These are phyloP conservation scores for Moniliophthora roreri DNA, from an alignment of 1,284 basidiomycete genomes.

Conservation along the genomic window DNA sequence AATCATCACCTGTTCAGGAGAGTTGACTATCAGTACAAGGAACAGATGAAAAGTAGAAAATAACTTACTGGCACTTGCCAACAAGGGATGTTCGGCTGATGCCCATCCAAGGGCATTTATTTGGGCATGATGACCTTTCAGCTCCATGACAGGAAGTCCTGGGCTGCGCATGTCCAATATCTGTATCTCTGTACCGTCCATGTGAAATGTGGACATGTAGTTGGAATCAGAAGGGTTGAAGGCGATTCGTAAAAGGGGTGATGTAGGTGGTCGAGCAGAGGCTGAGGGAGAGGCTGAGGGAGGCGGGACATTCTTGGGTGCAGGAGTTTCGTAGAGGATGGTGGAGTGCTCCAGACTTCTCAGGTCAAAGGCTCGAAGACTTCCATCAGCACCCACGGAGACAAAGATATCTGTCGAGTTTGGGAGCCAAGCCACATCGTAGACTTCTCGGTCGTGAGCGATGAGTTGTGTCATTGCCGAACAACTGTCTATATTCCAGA, in stretches of 20 bases:
- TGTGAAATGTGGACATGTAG: constrained; percentile 93
- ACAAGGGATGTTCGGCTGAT: constrained; percentile 73
- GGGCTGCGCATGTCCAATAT: constrained; percentile 94
- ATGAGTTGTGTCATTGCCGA: constrained; percentile 97
- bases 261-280: constrained; percentile 69
- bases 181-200: constrained; percentile 85
- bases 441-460: constrained; percentile 98
- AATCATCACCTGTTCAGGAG: constrained; percentile 75
- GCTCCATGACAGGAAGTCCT: constrained; percentile 89
- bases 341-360: constrained; percentile 97
- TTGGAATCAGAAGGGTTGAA: constrained; percentile 88
- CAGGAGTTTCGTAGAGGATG: constrained; percentile 94
- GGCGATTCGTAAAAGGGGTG: constrained; percentile 80
- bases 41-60: constrained; percentile 1
- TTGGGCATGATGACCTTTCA: constrained; percentile 75
- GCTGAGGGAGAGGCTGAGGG: constrained; percentile 56
- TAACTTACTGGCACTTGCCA: constrained; percentile 78
- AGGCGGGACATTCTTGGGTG: constrained; percentile 65
- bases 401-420: constrained; percentile 98
- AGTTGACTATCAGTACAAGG: constrained; percentile 3
- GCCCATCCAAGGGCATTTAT: constrained; percentile 91
- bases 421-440: constrained; percentile 98
- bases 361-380: constrained; percentile 94
- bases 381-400: constrained; percentile 97
- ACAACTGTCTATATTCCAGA: constrained; percentile 96